Percentiles rank a stretch among this genome's conserved stretches.
Evolutionary conservation across 2,329 filamentous ascomycete species (phyloP).

Genomic region (Aureobasidium sp.): DNA sequence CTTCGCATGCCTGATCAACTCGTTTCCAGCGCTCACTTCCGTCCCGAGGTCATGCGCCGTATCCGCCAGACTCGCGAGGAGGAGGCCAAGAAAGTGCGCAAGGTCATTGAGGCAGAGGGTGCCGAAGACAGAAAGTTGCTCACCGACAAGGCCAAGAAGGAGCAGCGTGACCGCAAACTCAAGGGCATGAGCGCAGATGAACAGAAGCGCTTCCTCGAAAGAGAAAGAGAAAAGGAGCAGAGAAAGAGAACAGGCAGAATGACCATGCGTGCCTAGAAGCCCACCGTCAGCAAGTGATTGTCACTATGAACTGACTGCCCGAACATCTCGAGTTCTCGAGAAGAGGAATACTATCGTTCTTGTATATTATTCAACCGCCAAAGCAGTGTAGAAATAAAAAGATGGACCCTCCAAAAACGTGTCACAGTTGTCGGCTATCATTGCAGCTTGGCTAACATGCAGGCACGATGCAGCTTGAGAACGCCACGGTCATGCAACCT

Average conservation of each 20-base stretch:
- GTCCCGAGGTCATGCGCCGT: conserved; percentile 79
- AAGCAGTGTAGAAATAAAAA: not conserved
- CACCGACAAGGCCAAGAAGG: conserved; percentile 63
- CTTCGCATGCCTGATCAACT: conserved; percentile 78
- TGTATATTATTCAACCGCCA: conserved; percentile 6
- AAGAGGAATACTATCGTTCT: not conserved
- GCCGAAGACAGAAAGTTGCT: conserved; percentile 51
- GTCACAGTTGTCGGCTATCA: not conserved
- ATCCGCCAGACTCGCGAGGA: conserved; percentile 73
- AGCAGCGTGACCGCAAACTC: conserved; percentile 65
- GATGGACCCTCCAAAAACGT: not conserved
- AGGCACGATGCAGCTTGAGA: not conserved
- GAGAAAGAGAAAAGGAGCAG: conserved; percentile 73
- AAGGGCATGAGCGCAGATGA: conserved; percentile 60
- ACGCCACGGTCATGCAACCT: not conserved
- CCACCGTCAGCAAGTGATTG: too few relatives aligned
- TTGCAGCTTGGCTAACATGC: not conserved
- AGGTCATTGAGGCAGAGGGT: conserved; percentile 65
- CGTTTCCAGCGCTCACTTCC: conserved; percentile 72
- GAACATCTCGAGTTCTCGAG: not conserved
- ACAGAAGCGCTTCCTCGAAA: conserved; percentile 57
- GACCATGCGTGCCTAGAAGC: conserved; percentile 43
- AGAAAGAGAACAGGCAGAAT: conserved; percentile 56
- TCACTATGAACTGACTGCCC: not conserved
- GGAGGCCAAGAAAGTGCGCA: conserved; percentile 70